Conservation (phyloP, 2,329 filamentous ascomycete species). For the Aspergillus sp. region DNA sequence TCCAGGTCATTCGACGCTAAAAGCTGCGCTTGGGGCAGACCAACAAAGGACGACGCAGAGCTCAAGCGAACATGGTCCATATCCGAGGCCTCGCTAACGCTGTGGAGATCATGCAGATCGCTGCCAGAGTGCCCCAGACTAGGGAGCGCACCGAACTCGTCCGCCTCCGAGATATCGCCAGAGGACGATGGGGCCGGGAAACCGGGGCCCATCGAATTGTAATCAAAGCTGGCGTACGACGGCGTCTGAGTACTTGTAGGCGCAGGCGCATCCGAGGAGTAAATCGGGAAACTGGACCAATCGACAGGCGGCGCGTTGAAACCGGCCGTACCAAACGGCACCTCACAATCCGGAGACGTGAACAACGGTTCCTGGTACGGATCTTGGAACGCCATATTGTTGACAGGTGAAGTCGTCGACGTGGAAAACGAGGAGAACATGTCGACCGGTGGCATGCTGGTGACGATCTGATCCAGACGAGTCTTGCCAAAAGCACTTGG, state of each 20-base stretch:
- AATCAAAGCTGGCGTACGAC: constrained; percentile 41
- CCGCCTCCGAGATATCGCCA: constrained; percentile 42
- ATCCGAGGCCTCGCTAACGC: constrained; percentile 35
- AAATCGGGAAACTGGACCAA: constrained; percentile 42
- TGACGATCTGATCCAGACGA: constrained; percentile 26
- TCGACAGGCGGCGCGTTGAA: constrained; percentile 38
- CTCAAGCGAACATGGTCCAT: constrained; percentile 35
- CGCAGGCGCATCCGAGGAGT: constrained; percentile 29
- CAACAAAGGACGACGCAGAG: constrained; percentile 37
- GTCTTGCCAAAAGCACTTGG: constrained; percentile 16
- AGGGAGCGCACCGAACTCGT: constrained; percentile 34
- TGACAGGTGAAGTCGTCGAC: constrained; percentile 25
- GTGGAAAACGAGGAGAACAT: constrained; percentile 30
- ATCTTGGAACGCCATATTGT: constrained; percentile 30
- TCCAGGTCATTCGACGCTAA: constrained; percentile 34
- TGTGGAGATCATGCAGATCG: constrained; percentile 33
- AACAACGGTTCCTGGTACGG: constrained; percentile 35
- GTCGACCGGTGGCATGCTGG: constrained; percentile 31
- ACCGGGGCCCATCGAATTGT: constrained; percentile 31
- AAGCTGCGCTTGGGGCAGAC: constrained; percentile 34
- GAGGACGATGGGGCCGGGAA: constrained; percentile 40
- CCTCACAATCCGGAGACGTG: constrained; percentile 36
- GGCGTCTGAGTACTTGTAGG: constrained; percentile 37
- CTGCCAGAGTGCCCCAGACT: constrained; percentile 19
- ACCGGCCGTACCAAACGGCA: constrained; percentile 30